Base-by-base conservation (phyloP, 306 rosid genomes). In the Lotus japonicus region DNA sequence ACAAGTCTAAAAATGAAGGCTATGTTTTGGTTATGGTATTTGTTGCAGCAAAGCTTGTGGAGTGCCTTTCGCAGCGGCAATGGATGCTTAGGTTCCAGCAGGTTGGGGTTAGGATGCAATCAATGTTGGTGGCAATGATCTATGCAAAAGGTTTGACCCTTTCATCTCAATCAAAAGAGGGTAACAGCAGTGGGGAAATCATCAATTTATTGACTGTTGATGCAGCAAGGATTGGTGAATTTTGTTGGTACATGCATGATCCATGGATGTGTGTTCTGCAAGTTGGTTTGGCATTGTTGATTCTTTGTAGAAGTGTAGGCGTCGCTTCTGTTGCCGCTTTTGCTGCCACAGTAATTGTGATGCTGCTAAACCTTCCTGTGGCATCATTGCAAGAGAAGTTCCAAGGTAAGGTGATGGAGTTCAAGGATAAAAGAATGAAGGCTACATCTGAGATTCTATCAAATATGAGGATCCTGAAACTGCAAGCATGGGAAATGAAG, bases 401-500 rank as follows among this genome's bases (percentile, higher is more conserved):
- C 57, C 98, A 92, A 51, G 71, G 51, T 11, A 89, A 92, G 89
- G 58, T 92, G 41, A 92, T 92, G 98, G 83, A 83, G 35, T 87
- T 87, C 48, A 92, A 92, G 71, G 98, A 92, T 66, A 72, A 11
- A 16, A 81, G 98, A 83, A 92, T 92, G 98, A 89, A 92, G 80
- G 83, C 74, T 2, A 92, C 89, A 0, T 81, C 92, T 0, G 98
- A 92, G 86, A 80, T 84, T 61, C 76, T 92, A 35, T 84, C 80
- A 83, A 92, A 84, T 80, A 87, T 89, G 96, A 83, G 88, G 83
- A 87, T 86, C 76, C 92, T 92, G 19, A 92, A 92, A 78, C 82
- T 92, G 16, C 98, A 89, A 66, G 95, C 85, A 33, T 92, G 96
- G 98, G 96, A 92, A 66, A 89, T 92, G 84, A 92, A 89, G 84